Percentiles rank a stretch among this genome's conserved stretches.
phyloP scores from a whole-genome alignment of 2,329 filamentous ascomycete genomes.

The Botrytis elliptica region DNA sequence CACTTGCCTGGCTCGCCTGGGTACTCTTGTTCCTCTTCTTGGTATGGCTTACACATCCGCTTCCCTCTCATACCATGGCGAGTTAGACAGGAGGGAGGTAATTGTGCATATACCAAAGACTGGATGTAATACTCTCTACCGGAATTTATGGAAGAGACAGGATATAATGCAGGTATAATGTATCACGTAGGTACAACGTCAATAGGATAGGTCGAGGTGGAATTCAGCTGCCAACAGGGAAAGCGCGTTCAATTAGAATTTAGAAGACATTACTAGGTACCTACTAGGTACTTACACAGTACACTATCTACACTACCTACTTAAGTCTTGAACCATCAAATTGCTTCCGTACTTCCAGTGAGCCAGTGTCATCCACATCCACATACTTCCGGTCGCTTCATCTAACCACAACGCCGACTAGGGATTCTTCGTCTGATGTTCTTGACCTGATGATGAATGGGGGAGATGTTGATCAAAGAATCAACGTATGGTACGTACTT shows the following conservation, averaged over 20 bases:
- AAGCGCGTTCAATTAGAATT: neutral
- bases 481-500: neutral
- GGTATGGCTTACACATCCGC: neutral
- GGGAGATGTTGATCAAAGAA: neutral
- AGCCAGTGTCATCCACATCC: neutral
- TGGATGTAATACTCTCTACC: neutral
- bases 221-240: neutral
- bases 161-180: no score
- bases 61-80: neutral
- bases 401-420: neutral
- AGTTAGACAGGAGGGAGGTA: neutral
- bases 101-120: neutral
- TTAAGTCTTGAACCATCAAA: neutral
- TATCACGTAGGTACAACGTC: neutral
- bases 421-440: constrained; percentile 1
- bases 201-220: no score
- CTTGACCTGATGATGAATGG: neutral
- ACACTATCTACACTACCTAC: no score
- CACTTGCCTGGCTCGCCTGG: neutral
- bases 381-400: neutral
- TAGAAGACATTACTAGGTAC: neutral
- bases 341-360: neutral
- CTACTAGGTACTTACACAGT: no score
- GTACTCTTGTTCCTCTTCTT: neutral
- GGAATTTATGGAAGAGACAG: neutral